phyloP scores from a whole-genome alignment of 2,329 filamentous ascomycete genomes.

The Colletotrichum musae region DNA sequence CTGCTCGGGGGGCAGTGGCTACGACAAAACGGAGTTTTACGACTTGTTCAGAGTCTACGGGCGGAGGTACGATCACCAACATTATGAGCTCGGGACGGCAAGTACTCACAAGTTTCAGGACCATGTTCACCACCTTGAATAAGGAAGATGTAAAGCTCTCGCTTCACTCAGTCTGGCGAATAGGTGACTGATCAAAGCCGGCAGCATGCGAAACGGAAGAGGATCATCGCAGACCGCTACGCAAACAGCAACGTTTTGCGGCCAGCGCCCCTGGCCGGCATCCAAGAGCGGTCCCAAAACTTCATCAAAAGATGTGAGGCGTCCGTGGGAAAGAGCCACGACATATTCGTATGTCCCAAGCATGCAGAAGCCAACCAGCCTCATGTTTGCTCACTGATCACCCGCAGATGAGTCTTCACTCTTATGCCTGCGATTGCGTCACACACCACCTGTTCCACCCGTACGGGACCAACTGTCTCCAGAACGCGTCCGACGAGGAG shows the following conservation, averaged over 20 bases:
- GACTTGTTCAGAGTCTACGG: conserved; percentile 72
- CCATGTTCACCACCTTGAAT: conserved; percentile 72
- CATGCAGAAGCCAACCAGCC: conserved; percentile 19
- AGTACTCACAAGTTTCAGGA: conserved; percentile 52
- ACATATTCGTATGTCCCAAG: conserved; percentile 70
- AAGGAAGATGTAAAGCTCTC: conserved; percentile 63
- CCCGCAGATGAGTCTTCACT: conserved; percentile 62
- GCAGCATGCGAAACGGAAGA: conserved; percentile 74
- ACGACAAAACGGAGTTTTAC: conserved; percentile 77
- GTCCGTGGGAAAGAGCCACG: conserved; percentile 62
- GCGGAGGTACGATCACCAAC: conserved; percentile 57
- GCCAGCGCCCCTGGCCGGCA: conserved; percentile 67
- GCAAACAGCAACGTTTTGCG: conserved; percentile 78
- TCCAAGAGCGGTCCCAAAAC: conserved; percentile 68
- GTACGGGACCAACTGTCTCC: conserved; percentile 73
- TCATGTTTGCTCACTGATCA: conserved; percentile 15
- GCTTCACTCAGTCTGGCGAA: neutral
- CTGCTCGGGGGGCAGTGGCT: conserved; percentile 72
- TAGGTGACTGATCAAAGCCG: neutral
- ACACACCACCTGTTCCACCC: conserved; percentile 80
- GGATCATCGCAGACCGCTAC: conserved; percentile 76
- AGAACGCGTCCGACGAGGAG: conserved; percentile 67
- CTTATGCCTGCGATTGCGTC: conserved; percentile 78
- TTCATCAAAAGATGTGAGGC: conserved; percentile 69
- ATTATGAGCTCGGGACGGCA: neutral